A percentile compares a stretch with the other conserved stretches of the same genome.
phyloP scores from a whole-genome alignment of 352 stramenopile species.

The Globisporangium sylvaticum region DNA sequence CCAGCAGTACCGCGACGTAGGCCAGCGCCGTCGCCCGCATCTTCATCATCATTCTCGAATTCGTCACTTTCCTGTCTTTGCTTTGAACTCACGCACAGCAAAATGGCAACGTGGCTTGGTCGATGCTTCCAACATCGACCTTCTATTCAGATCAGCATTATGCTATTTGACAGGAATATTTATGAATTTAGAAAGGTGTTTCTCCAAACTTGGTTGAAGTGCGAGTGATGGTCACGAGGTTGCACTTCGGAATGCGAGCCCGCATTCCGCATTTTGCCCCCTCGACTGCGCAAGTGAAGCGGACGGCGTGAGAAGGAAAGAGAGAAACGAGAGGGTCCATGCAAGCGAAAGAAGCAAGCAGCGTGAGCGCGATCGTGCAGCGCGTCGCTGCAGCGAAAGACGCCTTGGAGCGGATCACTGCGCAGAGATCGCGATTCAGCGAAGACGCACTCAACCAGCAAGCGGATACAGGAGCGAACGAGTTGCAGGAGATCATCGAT shows the following conservation, averaged over 20 bases:
- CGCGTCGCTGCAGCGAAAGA: conserved; percentile 20
- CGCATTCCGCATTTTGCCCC: conserved; percentile 7
- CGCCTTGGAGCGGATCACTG: conserved; percentile 14
- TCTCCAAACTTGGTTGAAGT: conserved; percentile 12
- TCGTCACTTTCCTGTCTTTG: background rate
- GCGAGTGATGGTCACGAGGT: conserved; percentile 18
- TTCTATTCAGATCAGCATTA: background rate
- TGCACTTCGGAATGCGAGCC: conserved; percentile 1
- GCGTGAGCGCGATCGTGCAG: conserved; percentile 13
- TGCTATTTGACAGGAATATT: background rate
- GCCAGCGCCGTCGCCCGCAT: conserved; percentile 18
- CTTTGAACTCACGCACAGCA: background rate
- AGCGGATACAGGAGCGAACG: conserved; percentile 3
- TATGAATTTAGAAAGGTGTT: background rate
- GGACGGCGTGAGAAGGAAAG: background rate
- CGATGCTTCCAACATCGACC: background rate
- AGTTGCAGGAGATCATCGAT: conserved; percentile 11
- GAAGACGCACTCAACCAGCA: background rate
- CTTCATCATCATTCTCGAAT: background rate
- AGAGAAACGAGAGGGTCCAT: conserved; percentile 9
- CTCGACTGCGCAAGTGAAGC: background rate
- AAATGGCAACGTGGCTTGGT: background rate
- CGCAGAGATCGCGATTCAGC: background rate
- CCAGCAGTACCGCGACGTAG: conserved; percentile 16
- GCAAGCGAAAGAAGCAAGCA: background rate